A percentile compares a stretch with the other conserved stretches of the same genome.
These are phyloP conservation scores for Fusarium udum DNA, from an alignment of 2,329 filamentous ascomycete genomes.

Conservation along the genomic window DNA sequence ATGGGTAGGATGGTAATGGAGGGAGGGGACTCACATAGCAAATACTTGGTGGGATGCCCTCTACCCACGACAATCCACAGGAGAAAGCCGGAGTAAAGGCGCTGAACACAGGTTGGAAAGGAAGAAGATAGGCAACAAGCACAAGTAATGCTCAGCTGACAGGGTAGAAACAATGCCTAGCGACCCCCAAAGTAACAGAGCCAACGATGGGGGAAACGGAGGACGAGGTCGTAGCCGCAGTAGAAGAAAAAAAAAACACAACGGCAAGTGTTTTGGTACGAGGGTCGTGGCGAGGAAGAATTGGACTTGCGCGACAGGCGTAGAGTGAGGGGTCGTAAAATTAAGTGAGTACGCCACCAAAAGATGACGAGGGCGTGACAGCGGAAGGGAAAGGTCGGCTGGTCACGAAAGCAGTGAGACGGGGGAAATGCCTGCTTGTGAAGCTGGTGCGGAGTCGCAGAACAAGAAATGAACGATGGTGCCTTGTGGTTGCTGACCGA, in stretches of 20 bases:
- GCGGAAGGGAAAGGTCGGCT: slow-evolving; percentile 35
- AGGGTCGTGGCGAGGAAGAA: slow-evolving; percentile 43
- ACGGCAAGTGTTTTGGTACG: slow-evolving; percentile 33
- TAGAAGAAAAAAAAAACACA: slow-evolving; percentile 19
- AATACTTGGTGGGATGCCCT: slow-evolving; percentile 51
- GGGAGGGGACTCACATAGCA: slow-evolving; percentile 56
- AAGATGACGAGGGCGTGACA: slow-evolving; percentile 43
- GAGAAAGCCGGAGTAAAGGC: slow-evolving; percentile 59
- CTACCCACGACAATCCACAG: slow-evolving; percentile 58
- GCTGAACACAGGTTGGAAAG: slow-evolving; percentile 35
- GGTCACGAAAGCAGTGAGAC: slow-evolving; percentile 43
- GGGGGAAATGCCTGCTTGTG: slow-evolving; percentile 39
- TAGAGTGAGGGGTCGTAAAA: slow-evolving; percentile 41
- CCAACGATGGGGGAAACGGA: slow-evolving; percentile 32
- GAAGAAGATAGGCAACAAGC: slow-evolving; percentile 17
- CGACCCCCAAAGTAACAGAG: slow-evolving; percentile 35
- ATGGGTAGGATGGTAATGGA: slow-evolving; percentile 29
- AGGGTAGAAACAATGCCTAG: slow-evolving; percentile 34
- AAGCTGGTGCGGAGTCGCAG: slow-evolving; percentile 32
- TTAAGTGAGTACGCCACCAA: slow-evolving; percentile 39
- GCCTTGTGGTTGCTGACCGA: slow-evolving; percentile 37
- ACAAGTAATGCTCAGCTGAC: slow-evolving; percentile 29
- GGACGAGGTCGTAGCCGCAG: slow-evolving; percentile 37
- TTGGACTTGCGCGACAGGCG: slow-evolving; percentile 40
- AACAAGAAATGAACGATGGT: slow-evolving; percentile 33